Evolutionary conservation across 805 yeast genomes (phyloP).

Genomic region (Kluyveromyces starmeri): DNA sequence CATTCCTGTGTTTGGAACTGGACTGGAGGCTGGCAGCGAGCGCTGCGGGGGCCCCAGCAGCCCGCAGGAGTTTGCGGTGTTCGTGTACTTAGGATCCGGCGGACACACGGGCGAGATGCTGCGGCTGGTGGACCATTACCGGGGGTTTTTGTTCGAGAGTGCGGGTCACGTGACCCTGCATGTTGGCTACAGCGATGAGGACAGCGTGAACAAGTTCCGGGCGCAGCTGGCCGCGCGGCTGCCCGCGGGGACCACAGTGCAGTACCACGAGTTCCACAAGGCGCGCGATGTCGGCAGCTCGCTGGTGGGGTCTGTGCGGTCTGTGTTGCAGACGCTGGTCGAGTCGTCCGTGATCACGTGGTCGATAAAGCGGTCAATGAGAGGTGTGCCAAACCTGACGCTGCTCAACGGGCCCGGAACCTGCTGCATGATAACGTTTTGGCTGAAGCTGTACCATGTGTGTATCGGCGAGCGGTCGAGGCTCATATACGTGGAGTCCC

Average conservation of each 20-base stretch:
- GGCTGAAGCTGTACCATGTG: slow-evolving; percentile 22
- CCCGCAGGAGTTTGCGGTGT: slow-evolving; percentile 24
- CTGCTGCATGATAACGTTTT: slow-evolving; percentile 25
- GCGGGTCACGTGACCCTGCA: slow-evolving; percentile 37
- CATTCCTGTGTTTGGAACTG: slow-evolving; percentile 7
- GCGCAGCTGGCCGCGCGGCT: slow-evolving; percentile 7
- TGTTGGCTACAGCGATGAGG: slow-evolving; percentile 27
- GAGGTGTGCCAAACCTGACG: slow-evolving; percentile 19
- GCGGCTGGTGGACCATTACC: slow-evolving; percentile 42
- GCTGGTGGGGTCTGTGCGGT: slow-evolving; percentile 22
- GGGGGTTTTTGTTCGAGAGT: slow-evolving; percentile 35
- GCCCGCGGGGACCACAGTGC: slow-evolving; percentile 5
- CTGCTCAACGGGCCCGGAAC: slow-evolving; percentile 35
- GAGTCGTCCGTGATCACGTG: slow-evolving; percentile 16
- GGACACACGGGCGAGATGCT: slow-evolving; percentile 97
- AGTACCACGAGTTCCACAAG: slow-evolving; percentile 22
- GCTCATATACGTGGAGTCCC: slow-evolving; percentile 79
- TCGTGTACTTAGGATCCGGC: slow-evolving; percentile 85
- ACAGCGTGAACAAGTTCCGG: slow-evolving; percentile 34
- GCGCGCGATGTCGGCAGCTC: slow-evolving; percentile 35
- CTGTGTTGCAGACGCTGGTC: slow-evolving; percentile 28
- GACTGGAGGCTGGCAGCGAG: slow-evolving; percentile 1
- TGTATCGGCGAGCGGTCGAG: slow-evolving; percentile 39
- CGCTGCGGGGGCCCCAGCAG: background rate
- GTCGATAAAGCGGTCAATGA: slow-evolving; percentile 13